phyloP scores from a whole-genome alignment of 441 rosid genomes.

The Populus hybrid region DNA sequence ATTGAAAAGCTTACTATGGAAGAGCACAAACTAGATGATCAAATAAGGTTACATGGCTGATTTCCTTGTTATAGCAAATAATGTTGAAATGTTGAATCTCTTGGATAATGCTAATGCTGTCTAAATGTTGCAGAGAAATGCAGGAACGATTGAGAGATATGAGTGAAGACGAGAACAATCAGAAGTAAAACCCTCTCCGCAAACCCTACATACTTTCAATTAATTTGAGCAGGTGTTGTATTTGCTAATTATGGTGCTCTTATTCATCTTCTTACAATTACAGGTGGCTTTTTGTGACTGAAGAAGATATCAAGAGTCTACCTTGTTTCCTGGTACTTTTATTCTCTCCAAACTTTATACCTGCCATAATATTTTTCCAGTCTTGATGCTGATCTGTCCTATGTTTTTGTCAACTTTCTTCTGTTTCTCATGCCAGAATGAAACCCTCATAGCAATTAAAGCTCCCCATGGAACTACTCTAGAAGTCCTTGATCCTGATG shows the following conservation, averaged over 20 bases:
- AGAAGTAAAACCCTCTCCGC: slow-evolving; percentile 43
- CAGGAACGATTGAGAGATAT: slow-evolving; percentile 67
- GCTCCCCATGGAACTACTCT: slow-evolving; percentile 52
- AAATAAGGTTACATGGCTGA: slow-evolving; percentile 57
- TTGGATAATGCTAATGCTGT: slow-evolving; percentile 33
- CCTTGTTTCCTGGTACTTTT: slow-evolving; percentile 73
- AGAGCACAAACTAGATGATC: slow-evolving; percentile 68
- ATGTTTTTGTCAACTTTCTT: slow-evolving; percentile 17
- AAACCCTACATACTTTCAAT: slow-evolving; percentile 1
- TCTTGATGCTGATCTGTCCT: slow-evolving; percentile 17
- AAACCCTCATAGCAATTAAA: slow-evolving; percentile 93
- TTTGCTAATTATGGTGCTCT: not conserved
- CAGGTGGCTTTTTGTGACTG: slow-evolving; percentile 94
- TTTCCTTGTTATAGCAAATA: slow-evolving; percentile 23
- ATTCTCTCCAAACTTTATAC: slow-evolving; percentile 4
- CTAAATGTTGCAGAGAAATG: slow-evolving; percentile 56
- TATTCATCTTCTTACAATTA: slow-evolving; percentile 27
- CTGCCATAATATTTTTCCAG: not conserved
- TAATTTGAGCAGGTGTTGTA: not conserved
- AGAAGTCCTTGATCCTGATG: slow-evolving; percentile 98
- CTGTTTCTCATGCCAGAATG: slow-evolving; percentile 51
- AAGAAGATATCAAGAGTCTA: slow-evolving; percentile 82
- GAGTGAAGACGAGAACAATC: slow-evolving; percentile 78
- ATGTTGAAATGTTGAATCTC: slow-evolving; percentile 17
- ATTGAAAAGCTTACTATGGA: slow-evolving; percentile 63